Evolutionary conservation across 306 rosid species (phyloP), one percentile per base, ranked within the genome.

Genomic region (Fragaria vesca): DNA sequence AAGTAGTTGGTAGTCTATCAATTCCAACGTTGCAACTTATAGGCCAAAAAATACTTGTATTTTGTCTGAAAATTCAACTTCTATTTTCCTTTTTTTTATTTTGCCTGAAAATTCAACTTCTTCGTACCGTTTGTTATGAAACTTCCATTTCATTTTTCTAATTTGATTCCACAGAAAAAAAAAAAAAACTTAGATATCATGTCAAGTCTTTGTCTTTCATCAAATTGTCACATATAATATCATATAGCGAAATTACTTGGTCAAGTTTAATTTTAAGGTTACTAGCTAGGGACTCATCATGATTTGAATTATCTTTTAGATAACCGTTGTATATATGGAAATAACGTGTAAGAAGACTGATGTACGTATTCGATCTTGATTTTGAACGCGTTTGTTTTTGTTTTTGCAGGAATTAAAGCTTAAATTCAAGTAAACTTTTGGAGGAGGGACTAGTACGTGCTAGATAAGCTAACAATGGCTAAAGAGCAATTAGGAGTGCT

Each of bases 401-500:
- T 43, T 43, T 47, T 18, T 61, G 70, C 78, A 74, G 78, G 54
- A 43, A 66, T 3, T 66, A 4, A 16, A 60, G 4, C 43, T 60
- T 58, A 61, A 36, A 48, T 38, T 55, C 12, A 61, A 73, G 40
- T n/a, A 13, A 24, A 36, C 50, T 10, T 3, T n/a, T 36, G 76
- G 65, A 52, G 24, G 65, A 52, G 26, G 26, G 7, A 66, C 73
- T 18, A 13, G 38, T 46, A 32, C 36, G 36, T 32, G 13, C 34
- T 28, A 30, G 9, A 6, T 38, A 43, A 43, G n/a, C 42, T 11
- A 79, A 78, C 40, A 73, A 92, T 92, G 92, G 80, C 88, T 3
- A 67, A 66, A 63, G 63, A 85, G 48, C 84, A 83, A 72, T 63
- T 88, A 30, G 87, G 79, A 85, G 97, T 93, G 87, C 97, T 93